Conservation (phyloP, 2,329 filamentous ascomycete genomes). For the Biscogniauxia marginata region DNA sequence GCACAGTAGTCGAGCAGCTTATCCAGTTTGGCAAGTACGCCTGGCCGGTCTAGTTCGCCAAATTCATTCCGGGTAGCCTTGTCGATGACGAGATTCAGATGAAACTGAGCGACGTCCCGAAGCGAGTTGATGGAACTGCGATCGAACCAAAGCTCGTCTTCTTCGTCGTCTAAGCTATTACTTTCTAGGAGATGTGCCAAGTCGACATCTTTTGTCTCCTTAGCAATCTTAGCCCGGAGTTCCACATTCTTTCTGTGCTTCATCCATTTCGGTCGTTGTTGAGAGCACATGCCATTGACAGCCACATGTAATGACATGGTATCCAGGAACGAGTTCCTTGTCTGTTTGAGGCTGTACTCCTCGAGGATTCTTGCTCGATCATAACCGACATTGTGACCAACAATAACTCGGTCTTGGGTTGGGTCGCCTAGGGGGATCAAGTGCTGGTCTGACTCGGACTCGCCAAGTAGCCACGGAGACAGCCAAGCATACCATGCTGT, state of each 20-base stretch:
- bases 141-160: constrained; percentile 94
- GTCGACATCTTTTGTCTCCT: constrained; percentile 68
- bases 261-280: constrained; percentile 95
- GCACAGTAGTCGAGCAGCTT: constrained; percentile 92
- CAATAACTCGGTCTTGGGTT: constrained; percentile 68
- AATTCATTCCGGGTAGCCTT: constrained; percentile 87
- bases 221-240: constrained; percentile 74
- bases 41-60: constrained; percentile 72
- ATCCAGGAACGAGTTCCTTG: constrained; percentile 84
- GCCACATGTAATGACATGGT: constrained; percentile 98
- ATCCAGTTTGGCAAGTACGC: constrained; percentile 70
- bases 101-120: constrained; percentile 93
- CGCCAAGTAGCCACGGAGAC: constrained; percentile 88
- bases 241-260: constrained; percentile 91
- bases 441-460: constrained; percentile 74
- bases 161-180: constrained; percentile 69
- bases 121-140: constrained; percentile 93
- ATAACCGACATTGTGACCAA: constrained; percentile 96
- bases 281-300: constrained; percentile 98
- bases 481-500: constrained; percentile 97
- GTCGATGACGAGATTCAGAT: constrained; percentile 87
- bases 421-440: constrained; percentile 85
- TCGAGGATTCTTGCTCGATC: constrained; percentile 85
- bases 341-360: constrained; percentile 83
- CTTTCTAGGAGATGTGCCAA: constrained; percentile 69